Base-by-base conservation (phyloP, 177 flowering plant species). In the Vitis hybrid region DNA sequence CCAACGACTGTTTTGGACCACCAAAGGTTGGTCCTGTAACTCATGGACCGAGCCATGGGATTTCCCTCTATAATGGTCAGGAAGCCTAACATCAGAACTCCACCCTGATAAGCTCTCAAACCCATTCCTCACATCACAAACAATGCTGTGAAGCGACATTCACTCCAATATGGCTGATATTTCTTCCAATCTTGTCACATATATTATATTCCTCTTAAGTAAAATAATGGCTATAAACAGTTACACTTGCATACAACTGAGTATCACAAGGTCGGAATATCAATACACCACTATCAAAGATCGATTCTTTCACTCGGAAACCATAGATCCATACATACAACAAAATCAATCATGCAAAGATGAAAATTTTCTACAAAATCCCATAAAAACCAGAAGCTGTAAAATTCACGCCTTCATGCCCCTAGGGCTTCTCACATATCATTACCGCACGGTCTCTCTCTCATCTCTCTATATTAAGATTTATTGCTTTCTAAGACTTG, bases 111-210 rank as follows among this genome's bases (percentile, higher is more conserved):
- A 86, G 80, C 97, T 91, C 75, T 1, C 99, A 67, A 95, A 80
- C 14, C 98, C 84, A 84, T 94, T 98, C 76, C 97, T 87, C 60
- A 94, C 19, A 19, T 94, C 98, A 69, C 94, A 94, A 70, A 92
- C 90, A 62, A 93, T 89, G 68, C 97, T 90, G n/a, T 98, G 92
- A 85, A 95, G 91, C 18, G 99, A 95, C 99, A 95, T 95, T 74
- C 81, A 75, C 70, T 56, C 72, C 56, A 57, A 45, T 12, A 60
- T 56, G n/a, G 21, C 30, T 17, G 68, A 39, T 61, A 9, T 66
- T 63, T 15, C 72, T 34, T 71, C 67, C 19, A 64, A 58, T 11
- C 34, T 19, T 18, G 62, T 64, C 23, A 71, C 80, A 79, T 64
- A 72, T 57, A 74, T 54, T 73, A 63, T 30, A 58, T 50, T 55